Evolutionary conservation across 2,329 filamentous ascomycete genomes (phyloP), one percentile per base, ranked within the genome.

Genomic region (Fragosphaeria purpurea): DNA sequence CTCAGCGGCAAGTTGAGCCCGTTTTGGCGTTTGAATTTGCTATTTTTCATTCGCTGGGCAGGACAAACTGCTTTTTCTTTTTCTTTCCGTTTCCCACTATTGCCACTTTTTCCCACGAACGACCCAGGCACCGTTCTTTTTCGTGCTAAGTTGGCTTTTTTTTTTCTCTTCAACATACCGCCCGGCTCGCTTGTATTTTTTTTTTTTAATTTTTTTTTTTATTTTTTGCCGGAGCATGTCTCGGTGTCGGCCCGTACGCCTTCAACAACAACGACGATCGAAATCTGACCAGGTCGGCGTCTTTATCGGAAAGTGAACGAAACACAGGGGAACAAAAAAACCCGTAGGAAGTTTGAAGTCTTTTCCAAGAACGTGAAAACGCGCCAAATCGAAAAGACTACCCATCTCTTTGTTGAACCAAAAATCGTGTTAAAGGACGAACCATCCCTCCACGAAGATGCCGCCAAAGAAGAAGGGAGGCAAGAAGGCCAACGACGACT

Each of bases 401-500:
- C 22, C 22, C 22, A 22, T 22, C 22, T 22, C 22, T 22, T 22
- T 22, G 2, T 22, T 22, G 22, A 22, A 22, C 22, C 22, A 3
- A 22, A 22, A 22, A 22, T 22, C 22, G 22, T 22, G 22, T 22
- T 22, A 22, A 22, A 22, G 22, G 22, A 22, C 22, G 22, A 22
- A 7, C 2, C 11, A 37, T 37, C 35, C 35, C 35, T 7, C 33
- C 12, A 54, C 54, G 68, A 75, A 68, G 55, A 97, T 96, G 91
- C 73, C 90, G 63, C 90, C 90, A 56, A 96, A 58, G 50, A 58
- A 96, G 75, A 94, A 93, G 78, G 96, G 95, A 80, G 74, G 73
- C 60, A 85, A 84, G 66, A 86, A 83, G 70, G 94, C 91, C 64
- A 80, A 86, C 65, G 88, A 95, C 63, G 88, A 96, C 75, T 96